A percentile compares a stretch with the other conserved stretches of the same genome.
These are phyloP conservation scores for Parietaria judaica DNA, from an alignment of 306 rosid species.

Conservation along the genomic window DNA sequence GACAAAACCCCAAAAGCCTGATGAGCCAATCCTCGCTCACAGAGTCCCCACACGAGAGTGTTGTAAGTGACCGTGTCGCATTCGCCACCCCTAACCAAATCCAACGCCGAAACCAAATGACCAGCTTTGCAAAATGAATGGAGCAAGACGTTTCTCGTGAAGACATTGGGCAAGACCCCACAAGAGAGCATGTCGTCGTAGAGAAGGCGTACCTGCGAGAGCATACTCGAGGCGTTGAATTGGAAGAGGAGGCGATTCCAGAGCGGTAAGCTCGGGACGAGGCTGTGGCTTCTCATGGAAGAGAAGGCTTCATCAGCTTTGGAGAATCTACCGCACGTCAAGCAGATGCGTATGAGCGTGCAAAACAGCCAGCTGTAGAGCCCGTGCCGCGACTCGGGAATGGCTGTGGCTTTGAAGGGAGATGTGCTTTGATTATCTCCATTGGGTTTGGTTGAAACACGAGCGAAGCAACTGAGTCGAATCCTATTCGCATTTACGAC, in stretches of 20 bases:
- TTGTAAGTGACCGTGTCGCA: constrained; percentile 57
- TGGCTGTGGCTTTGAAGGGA: constrained; percentile 12
- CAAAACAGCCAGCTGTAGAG: constrained; percentile 60
- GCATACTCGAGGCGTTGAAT: constrained; percentile 53
- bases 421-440: constrained; percentile 7
- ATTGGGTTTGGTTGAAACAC: neutral
- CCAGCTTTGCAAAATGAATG: constrained; percentile 68
- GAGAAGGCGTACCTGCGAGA: constrained; percentile 50
- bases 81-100: constrained; percentile 33
- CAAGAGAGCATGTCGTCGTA: constrained; percentile 46
- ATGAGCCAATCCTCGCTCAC: constrained; percentile 42
- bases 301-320: constrained; percentile 40
- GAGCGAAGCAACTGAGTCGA: too few species aligned
- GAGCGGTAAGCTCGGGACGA: constrained; percentile 43
- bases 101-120: constrained; percentile 47
- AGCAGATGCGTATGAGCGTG: constrained; percentile 64
- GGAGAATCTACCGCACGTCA: constrained; percentile 41
- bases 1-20: constrained; percentile 66
- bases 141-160: constrained; percentile 54
- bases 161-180: constrained; percentile 57
- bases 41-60: constrained; percentile 65
- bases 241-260: constrained; percentile 55
- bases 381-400: constrained; percentile 33
- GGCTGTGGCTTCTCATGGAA: constrained; percentile 42
- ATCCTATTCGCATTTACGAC: too few species aligned